A percentile compares a stretch with the other conserved stretches of the same genome.
Evolutionary conservation across 352 stramenopile species (phyloP).

Genomic region (Pythium monospermum): DNA sequence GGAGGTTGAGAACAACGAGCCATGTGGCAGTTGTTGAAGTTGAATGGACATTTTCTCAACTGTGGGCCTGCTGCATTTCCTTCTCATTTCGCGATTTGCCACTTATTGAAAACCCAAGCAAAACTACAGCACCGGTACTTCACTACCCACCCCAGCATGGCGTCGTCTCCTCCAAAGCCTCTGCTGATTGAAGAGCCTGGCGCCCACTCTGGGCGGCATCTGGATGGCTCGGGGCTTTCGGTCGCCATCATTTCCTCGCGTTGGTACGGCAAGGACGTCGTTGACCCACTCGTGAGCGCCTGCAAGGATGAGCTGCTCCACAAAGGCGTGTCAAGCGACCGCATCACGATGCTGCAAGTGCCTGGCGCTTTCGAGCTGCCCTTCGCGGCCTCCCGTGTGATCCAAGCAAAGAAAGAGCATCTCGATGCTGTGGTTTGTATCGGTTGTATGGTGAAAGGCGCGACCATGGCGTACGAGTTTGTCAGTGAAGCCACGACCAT

Average conservation of each 20-base stretch:
- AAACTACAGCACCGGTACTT: too few relatives aligned
- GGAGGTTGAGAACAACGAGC: too few relatives aligned
- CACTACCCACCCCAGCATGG: too few relatives aligned
- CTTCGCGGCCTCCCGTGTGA: slow-evolving; percentile 81
- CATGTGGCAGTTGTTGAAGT: too few relatives aligned
- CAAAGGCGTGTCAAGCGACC: slow-evolving; percentile 42
- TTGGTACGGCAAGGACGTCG: slow-evolving; percentile 54
- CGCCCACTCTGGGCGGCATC: background rate
- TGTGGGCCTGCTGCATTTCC: too few relatives aligned
- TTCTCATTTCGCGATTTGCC: too few relatives aligned
- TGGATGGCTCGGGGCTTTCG: slow-evolving; percentile 26
- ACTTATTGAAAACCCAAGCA: too few relatives aligned
- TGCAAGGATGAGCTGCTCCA: slow-evolving; percentile 52
- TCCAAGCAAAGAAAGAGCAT: slow-evolving; percentile 64
- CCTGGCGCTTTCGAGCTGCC: slow-evolving; percentile 95
- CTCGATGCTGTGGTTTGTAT: slow-evolving; percentile 96
- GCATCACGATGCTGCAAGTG: slow-evolving; percentile 69
- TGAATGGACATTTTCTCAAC: too few relatives aligned
- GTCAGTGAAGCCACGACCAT: slow-evolving; percentile 92
- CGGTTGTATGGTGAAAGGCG: slow-evolving; percentile 92
- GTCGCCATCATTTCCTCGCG: slow-evolving; percentile 57
- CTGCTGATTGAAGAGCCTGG: slow-evolving; percentile 15
- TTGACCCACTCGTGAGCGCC: slow-evolving; percentile 36
- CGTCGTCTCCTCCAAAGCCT: too few relatives aligned
- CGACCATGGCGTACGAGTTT: slow-evolving; percentile 98